phyloP scores from a whole-genome alignment of 805 yeast species.

The Barnettozyma salicaria region DNA sequence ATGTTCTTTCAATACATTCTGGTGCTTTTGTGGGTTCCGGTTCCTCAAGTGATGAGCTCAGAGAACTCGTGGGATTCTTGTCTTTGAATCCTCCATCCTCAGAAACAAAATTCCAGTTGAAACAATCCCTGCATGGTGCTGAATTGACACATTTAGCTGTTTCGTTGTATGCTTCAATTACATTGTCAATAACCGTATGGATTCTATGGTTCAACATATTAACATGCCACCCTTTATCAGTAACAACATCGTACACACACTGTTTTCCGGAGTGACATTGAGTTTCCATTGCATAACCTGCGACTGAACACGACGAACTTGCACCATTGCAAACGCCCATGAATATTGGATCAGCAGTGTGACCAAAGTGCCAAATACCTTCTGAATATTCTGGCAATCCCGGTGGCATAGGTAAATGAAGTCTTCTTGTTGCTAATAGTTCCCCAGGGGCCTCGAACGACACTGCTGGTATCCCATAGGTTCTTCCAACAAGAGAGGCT shows the following conservation, averaged over 20 bases:
- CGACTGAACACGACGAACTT: slow-evolving; percentile 78
- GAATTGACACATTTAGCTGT: slow-evolving; percentile 71
- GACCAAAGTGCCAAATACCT: slow-evolving; percentile 91
- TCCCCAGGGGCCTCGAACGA: slow-evolving; percentile 95
- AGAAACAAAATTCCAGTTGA: slow-evolving; percentile 74
- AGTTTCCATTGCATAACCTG: slow-evolving; percentile 96
- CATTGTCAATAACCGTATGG: slow-evolving; percentile 81
- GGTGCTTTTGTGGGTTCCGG: slow-evolving; percentile 22
- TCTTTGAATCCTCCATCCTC: slow-evolving; percentile 25
- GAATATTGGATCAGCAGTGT: slow-evolving; percentile 93
- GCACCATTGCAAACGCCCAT: slow-evolving; percentile 98
- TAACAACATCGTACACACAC: slow-evolving; percentile 85
- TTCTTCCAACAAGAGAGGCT: slow-evolving; percentile 74
- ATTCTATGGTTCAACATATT: slow-evolving; percentile 84
- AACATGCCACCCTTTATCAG: slow-evolving; percentile 87
- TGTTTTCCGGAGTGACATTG: slow-evolving; percentile 86
- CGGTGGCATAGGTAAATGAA: slow-evolving; percentile 91
- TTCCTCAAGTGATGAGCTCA: not conserved
- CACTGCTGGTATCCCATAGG: slow-evolving; percentile 85
- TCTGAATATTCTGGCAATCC: slow-evolving; percentile 74
- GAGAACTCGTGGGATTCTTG: slow-evolving; percentile 2
- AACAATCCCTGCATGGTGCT: slow-evolving; percentile 86
- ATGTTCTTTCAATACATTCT: slow-evolving; percentile 27
- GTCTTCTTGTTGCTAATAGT: slow-evolving; percentile 67
- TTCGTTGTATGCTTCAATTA: slow-evolving; percentile 63